Conservation (phyloP, 768 basidiomycete species). For the Xerocomus brunneocitrinus region DNA sequence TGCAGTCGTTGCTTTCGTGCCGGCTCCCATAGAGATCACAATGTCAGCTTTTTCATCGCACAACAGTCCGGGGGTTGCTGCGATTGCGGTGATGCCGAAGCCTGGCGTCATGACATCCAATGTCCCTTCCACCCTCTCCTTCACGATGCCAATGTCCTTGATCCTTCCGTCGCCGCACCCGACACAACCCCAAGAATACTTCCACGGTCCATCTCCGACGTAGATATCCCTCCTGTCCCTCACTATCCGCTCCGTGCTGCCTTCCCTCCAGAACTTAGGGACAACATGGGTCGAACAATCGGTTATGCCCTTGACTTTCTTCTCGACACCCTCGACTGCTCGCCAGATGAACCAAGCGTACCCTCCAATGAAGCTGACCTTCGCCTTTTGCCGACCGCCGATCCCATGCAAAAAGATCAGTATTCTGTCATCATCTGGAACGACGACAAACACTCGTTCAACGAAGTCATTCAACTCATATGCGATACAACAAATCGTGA, state of each 20-base stretch:
- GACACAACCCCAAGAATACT: slow-evolving; percentile 41
- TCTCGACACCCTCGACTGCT: slow-evolving; percentile 76
- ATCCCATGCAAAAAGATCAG: slow-evolving; percentile 74
- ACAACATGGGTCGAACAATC: slow-evolving; percentile 71
- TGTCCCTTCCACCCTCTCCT: slow-evolving; percentile 75
- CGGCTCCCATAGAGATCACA: slow-evolving; percentile 83
- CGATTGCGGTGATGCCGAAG: slow-evolving; percentile 90
- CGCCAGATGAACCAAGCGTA: slow-evolving; percentile 71
- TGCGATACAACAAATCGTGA: slow-evolving; percentile 49
- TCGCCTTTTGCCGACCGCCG: slow-evolving; percentile 67
- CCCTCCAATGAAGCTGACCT: slow-evolving; percentile 66
- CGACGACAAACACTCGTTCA: slow-evolving; percentile 94
- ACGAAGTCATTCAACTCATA: slow-evolving; percentile 76
- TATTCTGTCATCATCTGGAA: slow-evolving; percentile 90
- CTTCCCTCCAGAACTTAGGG: slow-evolving; percentile 62
- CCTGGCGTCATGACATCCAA: slow-evolving; percentile 65
- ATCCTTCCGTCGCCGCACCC: slow-evolving; percentile 13
- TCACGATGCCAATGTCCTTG: slow-evolving; percentile 8
- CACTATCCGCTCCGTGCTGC: slow-evolving; percentile 54
- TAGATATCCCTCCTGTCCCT: slow-evolving; percentile 55
- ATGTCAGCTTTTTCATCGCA: slow-evolving; percentile 88
- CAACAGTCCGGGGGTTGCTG: slow-evolving; percentile 92
- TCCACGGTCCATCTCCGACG: slow-evolving; percentile 38
- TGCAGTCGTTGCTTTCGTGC: slow-evolving; percentile 88
- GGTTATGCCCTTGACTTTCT: slow-evolving; percentile 79